A percentile compares a stretch with the other conserved stretches of the same genome.
Conservation (phyloP, 73 alveolate species). For the Paramecium sexaurelia region DNA sequence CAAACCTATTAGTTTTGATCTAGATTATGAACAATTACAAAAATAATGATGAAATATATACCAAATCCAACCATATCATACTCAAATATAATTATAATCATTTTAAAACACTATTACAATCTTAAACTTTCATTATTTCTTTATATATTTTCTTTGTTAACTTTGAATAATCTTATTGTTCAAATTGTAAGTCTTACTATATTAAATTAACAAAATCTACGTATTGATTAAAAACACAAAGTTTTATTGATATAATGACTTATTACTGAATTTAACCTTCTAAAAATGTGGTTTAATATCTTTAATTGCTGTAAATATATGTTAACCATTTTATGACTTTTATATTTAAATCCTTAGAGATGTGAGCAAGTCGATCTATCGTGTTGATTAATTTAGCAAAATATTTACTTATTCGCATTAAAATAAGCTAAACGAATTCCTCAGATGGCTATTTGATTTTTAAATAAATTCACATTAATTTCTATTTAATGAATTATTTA, state of each 20-base stretch:
- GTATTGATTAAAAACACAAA: too few species aligned
- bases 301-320: too few species aligned
- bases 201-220: too few species aligned
- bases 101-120: too few species aligned
- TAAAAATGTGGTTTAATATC: too few species aligned
- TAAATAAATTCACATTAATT: neutral
- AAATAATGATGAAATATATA: neutral
- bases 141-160: too few species aligned
- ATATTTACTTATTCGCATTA: neutral
- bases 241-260: too few species aligned
- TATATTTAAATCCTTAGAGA: neutral
- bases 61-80: neutral
- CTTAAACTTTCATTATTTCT: neutral
- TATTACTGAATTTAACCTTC: too few species aligned
- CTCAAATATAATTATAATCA: neutral
- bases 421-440: constrained; percentile 20
- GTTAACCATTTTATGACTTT: neutral
- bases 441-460: neutral
- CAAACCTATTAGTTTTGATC: neutral
- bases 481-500: neutral
- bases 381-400: neutral
- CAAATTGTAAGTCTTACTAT: neutral
- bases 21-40: neutral
- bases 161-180: too few species aligned
- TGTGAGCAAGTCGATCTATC: neutral